Evolutionary conservation across 2,329 filamentous ascomycete species (phyloP), one percentile per base, ranked within the genome.

Genomic region (Exophiala bonariae): DNA sequence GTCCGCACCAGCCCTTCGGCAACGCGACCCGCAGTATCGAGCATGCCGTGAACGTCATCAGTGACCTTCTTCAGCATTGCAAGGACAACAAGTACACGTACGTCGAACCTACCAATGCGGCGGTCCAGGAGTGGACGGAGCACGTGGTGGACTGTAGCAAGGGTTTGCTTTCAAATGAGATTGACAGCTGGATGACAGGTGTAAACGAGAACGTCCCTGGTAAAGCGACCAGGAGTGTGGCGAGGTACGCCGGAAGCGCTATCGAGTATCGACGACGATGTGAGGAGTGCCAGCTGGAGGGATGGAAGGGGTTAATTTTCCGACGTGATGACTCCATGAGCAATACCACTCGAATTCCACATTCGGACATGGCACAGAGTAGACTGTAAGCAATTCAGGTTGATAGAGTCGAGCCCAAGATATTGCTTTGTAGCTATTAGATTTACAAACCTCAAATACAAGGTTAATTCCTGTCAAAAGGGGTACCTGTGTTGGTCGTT

Each of bases 131-230:
- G 11, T 78, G 75, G 75, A 75, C 71, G 0, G 59, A 73, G 31
- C 76, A 78, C 62, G 76, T 79, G 2, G 60, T 69, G 18, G 65
- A 73, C 3, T 75, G 72, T 41, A 67, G 69, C 0, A 59, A 70
- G 28, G 75, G 75, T 0, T 48, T 73, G 8, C 54, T 79, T 17
- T 66, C 68, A 0, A 73, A 72, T 49, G 68, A 77, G 50, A 70
- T 77, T 0, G 75, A 79, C 50, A 72, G 68, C 1, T 80, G 76
- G 77, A 78, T 79, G 75, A 79, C 75, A 2, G 77, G 76, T 1
- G 72, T 79, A 2, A 79, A 79, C 52, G 75, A 66, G 52, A 78
- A 79, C 47, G 56, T 78, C 31, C 61, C 64, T 13, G 62, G 68
- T 30, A 77, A 77, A 62, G 65, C 71, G 54, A 69, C 67, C 50